phyloP scores from a whole-genome alignment of 306 rosid genomes.

The Rosa rugosa region DNA sequence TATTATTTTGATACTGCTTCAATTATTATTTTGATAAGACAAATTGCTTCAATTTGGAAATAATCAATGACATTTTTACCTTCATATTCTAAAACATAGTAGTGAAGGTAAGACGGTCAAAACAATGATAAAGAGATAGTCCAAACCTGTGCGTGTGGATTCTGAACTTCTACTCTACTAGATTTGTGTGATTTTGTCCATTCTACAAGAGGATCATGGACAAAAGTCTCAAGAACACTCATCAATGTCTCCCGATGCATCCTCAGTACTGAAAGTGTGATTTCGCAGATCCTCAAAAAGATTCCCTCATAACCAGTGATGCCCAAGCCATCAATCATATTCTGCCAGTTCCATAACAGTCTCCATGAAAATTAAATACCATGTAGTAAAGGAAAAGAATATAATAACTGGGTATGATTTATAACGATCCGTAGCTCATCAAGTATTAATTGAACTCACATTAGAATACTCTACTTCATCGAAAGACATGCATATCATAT shows the following conservation, averaged over 20 bases:
- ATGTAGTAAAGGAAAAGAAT: slow-evolving; percentile 26
- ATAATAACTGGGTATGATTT: background rate
- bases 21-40: background rate
- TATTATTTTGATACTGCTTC: background rate
- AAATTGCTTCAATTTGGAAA: background rate
- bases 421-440: background rate
- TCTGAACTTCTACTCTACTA: slow-evolving; percentile 94
- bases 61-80: background rate
- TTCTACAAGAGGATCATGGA: slow-evolving; percentile 97
- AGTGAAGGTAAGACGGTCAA: slow-evolving; percentile 1
- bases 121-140: slow-evolving; percentile 19
- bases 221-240: slow-evolving; percentile 97
- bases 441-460: background rate
- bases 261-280: slow-evolving; percentile 90
- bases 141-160: slow-evolving; percentile 94
- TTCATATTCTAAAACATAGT: background rate
- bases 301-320: slow-evolving; percentile 93
- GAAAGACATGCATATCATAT: background rate
- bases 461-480: background rate
- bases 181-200: slow-evolving; percentile 96
- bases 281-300: slow-evolving; percentile 89
- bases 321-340: slow-evolving; percentile 98
- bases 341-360: slow-evolving; percentile 51
- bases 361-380: slow-evolving; percentile 27
- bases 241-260: slow-evolving; percentile 88